phyloP scores from a whole-genome alignment of 768 basidiomycete genomes.

The Xerocomellus intermedius region DNA sequence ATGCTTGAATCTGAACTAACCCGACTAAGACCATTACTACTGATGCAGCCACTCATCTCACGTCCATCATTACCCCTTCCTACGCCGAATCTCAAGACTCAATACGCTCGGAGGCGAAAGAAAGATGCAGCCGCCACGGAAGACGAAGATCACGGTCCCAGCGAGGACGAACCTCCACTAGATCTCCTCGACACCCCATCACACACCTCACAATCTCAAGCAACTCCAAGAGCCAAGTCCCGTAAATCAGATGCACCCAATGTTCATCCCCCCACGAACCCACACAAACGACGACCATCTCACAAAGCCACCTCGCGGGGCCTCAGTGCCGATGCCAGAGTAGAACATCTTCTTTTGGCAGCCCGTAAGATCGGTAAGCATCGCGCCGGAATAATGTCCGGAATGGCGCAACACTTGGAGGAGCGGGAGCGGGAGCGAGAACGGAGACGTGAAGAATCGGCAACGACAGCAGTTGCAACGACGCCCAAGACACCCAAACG shows the following conservation, averaged over 20 bases:
- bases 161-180: conserved; percentile 28
- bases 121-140: conserved; percentile 23
- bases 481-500: conserved; percentile 32
- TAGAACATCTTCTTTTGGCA: conserved; percentile 69
- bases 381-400: conserved; percentile 55
- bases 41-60: conserved; percentile 55
- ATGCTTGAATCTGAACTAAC: conserved; percentile 62
- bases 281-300: conserved; percentile 26
- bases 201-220: conserved; percentile 11
- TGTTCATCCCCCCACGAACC: conserved; percentile 5
- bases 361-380: conserved; percentile 67
- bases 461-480: conserved; percentile 18
- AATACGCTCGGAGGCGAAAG: conserved; percentile 24
- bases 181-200: conserved; percentile 21
- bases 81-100: conserved; percentile 24
- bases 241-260: conserved; percentile 21
- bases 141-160: conserved; percentile 26
- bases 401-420: conserved; percentile 40
- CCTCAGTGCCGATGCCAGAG: conserved; percentile 60
- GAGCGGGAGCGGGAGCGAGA: conserved; percentile 36
- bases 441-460: conserved; percentile 23
- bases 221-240: conserved; percentile 23
- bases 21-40: conserved; percentile 63
- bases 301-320: conserved; percentile 31
- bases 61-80: conserved; percentile 17